phyloP scores from a whole-genome alignment of 176 grass and related monocot species.

The Paspalum vaginatum region DNA sequence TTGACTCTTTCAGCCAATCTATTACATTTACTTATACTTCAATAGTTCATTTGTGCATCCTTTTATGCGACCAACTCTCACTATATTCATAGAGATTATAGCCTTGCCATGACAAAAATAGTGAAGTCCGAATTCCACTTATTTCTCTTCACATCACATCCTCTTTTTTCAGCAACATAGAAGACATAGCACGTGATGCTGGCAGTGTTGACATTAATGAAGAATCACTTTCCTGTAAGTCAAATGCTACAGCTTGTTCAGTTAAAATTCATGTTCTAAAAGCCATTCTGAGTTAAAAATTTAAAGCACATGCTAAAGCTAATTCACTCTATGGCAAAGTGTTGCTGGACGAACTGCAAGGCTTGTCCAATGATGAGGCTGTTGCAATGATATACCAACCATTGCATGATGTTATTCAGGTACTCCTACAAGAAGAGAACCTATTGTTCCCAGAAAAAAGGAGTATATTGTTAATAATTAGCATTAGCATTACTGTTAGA shows the following conservation, averaged over 20 bases:
- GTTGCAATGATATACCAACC: slow-evolving; percentile 77
- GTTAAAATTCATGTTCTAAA: slow-evolving; percentile 17
- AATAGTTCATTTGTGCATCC: slow-evolving; percentile 1
- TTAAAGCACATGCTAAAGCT: slow-evolving; percentile 37
- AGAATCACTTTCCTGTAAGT: slow-evolving; percentile 74
- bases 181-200: slow-evolving; percentile 87
- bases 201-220: slow-evolving; percentile 82
- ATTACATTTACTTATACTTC: slow-evolving; percentile 9
- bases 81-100: not conserved
- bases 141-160: slow-evolving; percentile 23
- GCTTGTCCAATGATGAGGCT: slow-evolving; percentile 55
- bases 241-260: slow-evolving; percentile 20
- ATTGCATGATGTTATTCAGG: slow-evolving; percentile 76
- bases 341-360: slow-evolving; percentile 63
- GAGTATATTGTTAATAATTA: slow-evolving; percentile 4
- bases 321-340: slow-evolving; percentile 45
- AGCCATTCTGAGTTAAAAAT: not conserved
- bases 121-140: not conserved
- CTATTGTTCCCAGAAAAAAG: not conserved
- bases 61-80: slow-evolving; percentile 16
- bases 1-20: slow-evolving; percentile 11
- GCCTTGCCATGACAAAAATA: not conserved
- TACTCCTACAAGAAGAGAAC: slow-evolving; percentile 45
- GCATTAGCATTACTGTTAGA: slow-evolving; percentile 3
- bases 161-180: slow-evolving; percentile 78